Percentiles rank a stretch among this genome's conserved stretches.
phyloP scores from a whole-genome alignment of 108 stramenopile genomes.

The Discostella pseudostelligera region DNA sequence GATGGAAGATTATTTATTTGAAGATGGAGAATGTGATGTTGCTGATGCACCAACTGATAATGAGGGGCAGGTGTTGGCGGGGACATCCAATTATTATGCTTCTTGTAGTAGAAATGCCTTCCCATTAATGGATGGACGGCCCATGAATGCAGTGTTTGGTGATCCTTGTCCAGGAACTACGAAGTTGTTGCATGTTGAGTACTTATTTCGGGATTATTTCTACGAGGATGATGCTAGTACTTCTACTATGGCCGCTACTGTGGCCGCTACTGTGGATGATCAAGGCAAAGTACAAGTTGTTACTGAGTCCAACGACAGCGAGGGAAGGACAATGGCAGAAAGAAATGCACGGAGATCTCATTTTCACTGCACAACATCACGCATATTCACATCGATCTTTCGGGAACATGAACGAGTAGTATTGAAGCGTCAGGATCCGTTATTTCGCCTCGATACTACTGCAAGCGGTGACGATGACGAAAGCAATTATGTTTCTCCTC shows the following conservation, averaged over 20 bases:
- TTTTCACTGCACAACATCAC: slow-evolving; percentile 23
- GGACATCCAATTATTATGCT: background rate
- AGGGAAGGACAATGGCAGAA: background rate
- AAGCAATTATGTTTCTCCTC: too few relatives aligned
- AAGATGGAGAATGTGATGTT: too few relatives aligned
- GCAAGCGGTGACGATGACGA: slow-evolving; percentile 7
- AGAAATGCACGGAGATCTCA: background rate
- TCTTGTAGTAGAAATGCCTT: slow-evolving; percentile 8
- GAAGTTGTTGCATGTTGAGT: slow-evolving; percentile 52
- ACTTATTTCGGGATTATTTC: slow-evolving; percentile 36
- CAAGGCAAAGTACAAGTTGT: too few relatives aligned
- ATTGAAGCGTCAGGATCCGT: slow-evolving; percentile 37
- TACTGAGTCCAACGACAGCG: background rate
- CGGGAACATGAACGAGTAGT: slow-evolving; percentile 61
- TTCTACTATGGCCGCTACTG: too few relatives aligned
- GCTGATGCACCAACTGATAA: too few relatives aligned
- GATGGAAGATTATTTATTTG: too few relatives aligned
- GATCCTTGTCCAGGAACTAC: slow-evolving; percentile 74
- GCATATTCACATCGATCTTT: slow-evolving; percentile 53
- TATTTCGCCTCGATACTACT: slow-evolving; percentile 11
- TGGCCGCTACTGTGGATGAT: too few relatives aligned
- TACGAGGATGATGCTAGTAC: background rate
- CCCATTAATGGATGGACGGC: slow-evolving; percentile 38
- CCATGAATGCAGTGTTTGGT: slow-evolving; percentile 70
- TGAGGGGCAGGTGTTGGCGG: too few relatives aligned